Evolutionary conservation across 192 early-diverging fungal genomes (phyloP).

Genomic region (Podila epicladia): DNA sequence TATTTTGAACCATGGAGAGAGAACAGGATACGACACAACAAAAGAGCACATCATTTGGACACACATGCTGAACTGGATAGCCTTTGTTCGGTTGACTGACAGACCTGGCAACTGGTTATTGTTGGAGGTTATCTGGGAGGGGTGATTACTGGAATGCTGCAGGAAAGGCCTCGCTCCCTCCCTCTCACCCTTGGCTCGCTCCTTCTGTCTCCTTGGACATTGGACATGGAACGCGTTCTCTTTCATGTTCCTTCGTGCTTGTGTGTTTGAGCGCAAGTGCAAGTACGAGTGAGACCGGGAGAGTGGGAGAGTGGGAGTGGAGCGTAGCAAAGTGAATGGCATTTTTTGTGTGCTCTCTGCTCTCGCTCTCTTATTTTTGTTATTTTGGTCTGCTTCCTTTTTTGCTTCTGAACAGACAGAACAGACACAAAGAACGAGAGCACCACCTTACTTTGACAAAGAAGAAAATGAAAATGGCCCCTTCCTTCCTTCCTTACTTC

Average conservation of each 20-base stretch:
- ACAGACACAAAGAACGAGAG: background rate
- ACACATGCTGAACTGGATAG: too few species aligned
- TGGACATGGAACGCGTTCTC: constrained; percentile 4
- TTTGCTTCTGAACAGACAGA: background rate
- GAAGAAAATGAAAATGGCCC: background rate
- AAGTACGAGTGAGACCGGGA: too few species aligned
- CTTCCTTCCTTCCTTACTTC: background rate
- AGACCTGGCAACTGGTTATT: too few species aligned
- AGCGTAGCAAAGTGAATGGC: background rate
- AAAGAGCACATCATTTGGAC: too few species aligned
- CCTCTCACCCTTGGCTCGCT: background rate
- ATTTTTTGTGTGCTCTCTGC: background rate
- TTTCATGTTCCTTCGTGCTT: background rate
- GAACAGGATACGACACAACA: too few species aligned
- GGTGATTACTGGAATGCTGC: background rate
- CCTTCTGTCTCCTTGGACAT: constrained; percentile 4
- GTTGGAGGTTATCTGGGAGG: background rate
- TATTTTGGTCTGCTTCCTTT: constrained; percentile 1
- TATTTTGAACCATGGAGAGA: too few species aligned
- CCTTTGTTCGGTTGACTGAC: too few species aligned
- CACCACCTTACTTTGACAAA: background rate
- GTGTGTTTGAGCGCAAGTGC: background rate
- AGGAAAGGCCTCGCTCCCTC: background rate
- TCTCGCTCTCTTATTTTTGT: constrained; percentile 6
- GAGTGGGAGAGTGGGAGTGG: too few species aligned